Base-by-base conservation (phyloP, 148 eudicot species). In the Amaranthus hypochondriacus region DNA sequence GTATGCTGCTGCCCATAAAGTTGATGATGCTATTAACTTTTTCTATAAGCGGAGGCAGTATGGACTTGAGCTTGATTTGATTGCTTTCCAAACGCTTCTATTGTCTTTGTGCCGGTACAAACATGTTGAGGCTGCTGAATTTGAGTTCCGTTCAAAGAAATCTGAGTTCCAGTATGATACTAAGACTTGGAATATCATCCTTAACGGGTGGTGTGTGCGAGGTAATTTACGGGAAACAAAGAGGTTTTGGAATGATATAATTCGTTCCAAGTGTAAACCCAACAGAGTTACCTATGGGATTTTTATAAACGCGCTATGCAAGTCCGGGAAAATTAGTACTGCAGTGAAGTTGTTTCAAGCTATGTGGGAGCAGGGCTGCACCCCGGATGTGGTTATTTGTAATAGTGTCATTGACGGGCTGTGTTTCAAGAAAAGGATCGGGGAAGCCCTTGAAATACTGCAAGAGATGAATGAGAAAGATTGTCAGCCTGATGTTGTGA, bases 201-300 rank as follows among this genome's bases (percentile, higher is more conserved):
- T 93, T 14, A 87, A 90, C 66, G 98, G 98, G 48, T 93, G 98
- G 96, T 89, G 96, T 69, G 86, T 89, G 55, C 44, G 74, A 74
- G 91, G 96, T 7, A 89, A 81, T 73, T 76, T 90, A 65, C 89
- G 87, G 0, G 96, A 93, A 69, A 92, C 88, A 1, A 90, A 90
- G 81, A 75, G 98, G 62, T 85, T 90, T 77, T 93, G 93, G 93
- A 90, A 86, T 15, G 92, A 90, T 64, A 89, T 89, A 5, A 65
- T 85, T 47, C 74, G 85, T 3, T 89, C 94, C 4, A 75, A 70
- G 9, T 76, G 82, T 76, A 83, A 74, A 72, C 96, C 88, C 2
- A 89, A 93, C 80, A 81, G 67, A 67, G 83, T 68, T 59, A 90
- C 96, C 0, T 93, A 90, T 65, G 96, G 89, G 75, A 90, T 78